Evolutionary conservation across 78 protist genomes (phyloP).

Genomic region (Trichosphaerium sp.): DNA sequence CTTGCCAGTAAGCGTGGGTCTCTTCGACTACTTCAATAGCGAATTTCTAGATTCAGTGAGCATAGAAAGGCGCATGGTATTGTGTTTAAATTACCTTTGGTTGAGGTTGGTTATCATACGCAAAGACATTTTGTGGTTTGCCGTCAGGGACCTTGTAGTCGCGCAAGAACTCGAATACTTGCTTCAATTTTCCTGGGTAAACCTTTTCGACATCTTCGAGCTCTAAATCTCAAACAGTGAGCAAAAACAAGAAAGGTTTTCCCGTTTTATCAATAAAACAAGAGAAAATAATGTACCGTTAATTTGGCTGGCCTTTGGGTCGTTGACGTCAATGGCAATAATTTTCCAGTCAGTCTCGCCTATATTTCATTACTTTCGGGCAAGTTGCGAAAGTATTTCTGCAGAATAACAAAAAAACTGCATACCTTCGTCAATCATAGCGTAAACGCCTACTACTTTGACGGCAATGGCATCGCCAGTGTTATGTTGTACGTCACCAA

Average conservation of each 20-base stretch:
- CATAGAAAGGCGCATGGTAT: neutral
- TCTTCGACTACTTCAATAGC: constrained; percentile 34
- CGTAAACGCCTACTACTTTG: constrained; percentile 70
- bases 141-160: constrained; percentile 89
- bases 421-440: constrained; percentile 83
- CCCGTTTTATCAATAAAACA: neutral
- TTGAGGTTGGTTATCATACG: constrained; percentile 50
- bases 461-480: constrained; percentile 71
- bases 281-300: constrained; percentile 46
- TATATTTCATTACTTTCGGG: no score
- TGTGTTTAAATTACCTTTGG: constrained; percentile 4
- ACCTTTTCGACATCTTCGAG: constrained; percentile 48
- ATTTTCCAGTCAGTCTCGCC: constrained; percentile 92
- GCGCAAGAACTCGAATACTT: constrained; percentile 69
- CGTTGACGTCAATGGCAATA: constrained; percentile 56
- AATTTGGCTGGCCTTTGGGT: constrained; percentile 61
- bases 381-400: no score
- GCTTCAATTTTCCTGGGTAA: constrained; percentile 53
- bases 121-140: constrained; percentile 84
- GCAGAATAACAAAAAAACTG: no score
- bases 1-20: constrained; percentile 45
- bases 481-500: constrained; percentile 23
- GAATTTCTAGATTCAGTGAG: constrained; percentile 2
- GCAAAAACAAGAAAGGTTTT: neutral
- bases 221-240: constrained; percentile 17